Base-by-base conservation (phyloP, 1,139 yeast species). In the Pichia cactophila region DNA sequence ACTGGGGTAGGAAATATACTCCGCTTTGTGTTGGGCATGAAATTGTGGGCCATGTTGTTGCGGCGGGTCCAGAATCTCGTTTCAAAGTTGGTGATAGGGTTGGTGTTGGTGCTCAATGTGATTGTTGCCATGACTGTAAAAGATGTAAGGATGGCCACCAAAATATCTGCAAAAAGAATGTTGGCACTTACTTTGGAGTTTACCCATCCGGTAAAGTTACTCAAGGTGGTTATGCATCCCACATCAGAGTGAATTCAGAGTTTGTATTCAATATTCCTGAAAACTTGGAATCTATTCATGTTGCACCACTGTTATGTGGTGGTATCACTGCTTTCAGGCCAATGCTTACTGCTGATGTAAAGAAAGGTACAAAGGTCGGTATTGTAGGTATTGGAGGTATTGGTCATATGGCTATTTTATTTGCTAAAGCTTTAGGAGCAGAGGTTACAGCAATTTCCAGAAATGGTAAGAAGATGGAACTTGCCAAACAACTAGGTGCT, bases 291-390 rank as follows among this genome's bases (percentile, higher is more conserved):
- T 60, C 73, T 12, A 67, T 65, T 43, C 57, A 65, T 44, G 85
- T 80, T 44, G 84, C 83, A 33, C 85, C 86, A 20, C 69, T 81
- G 58, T 66, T 81, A 69, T 81, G 86, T 67, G 86, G 80, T 50
- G 86, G 86, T 51, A 69, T 79, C 55, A 81, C 86, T 28, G 80
- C 74, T 3, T 80, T 68, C 61, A 69, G 78, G 23, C 86, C 86
- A 36, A 61, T 80, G 54, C 63, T 55, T 50, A 71, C 71, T 36
- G 71, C 70, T 46, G 79, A 76, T 43, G 59, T 58, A 40, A 57
- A 47, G 16, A 54, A 58, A 35, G 71, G 74, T 44, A 65, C 65
- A 47, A 70, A 66, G 46, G 80, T 78, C 45, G 82, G 77, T 52
- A 68, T 78, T 53, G 63, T 72, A 54, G 82, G 83, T 57, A 70